phyloP scores from a whole-genome alignment of 257 asterid species.

The Jacaranda mimosifolia region DNA sequence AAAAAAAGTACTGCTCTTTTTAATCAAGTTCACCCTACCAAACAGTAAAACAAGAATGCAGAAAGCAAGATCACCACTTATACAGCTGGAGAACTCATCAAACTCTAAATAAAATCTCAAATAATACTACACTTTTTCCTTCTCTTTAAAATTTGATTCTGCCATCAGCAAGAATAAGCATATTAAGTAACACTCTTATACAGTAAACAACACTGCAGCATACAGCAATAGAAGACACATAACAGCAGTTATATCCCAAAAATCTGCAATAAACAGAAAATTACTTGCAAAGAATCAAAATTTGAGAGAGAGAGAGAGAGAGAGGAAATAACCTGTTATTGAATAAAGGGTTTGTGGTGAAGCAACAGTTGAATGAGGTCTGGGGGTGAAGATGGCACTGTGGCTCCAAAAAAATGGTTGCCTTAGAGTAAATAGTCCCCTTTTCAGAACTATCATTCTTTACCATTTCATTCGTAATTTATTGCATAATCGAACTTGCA shows the following conservation, averaged over 20 bases:
- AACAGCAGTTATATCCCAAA: not conserved
- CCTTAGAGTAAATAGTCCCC: slow-evolving; percentile 23
- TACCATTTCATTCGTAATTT: slow-evolving; percentile 5
- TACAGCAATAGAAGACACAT: not conserved
- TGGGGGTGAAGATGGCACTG: slow-evolving; percentile 32
- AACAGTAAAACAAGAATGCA: not conserved
- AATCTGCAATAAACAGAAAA: not conserved
- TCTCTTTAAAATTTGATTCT: not conserved
- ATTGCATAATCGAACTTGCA: not conserved
- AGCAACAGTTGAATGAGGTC: slow-evolving; percentile 24
- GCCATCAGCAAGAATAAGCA: not conserved
- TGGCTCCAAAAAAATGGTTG: slow-evolving; percentile 13
- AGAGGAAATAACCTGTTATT: slow-evolving; percentile 38
- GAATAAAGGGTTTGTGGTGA: slow-evolving; percentile 36
- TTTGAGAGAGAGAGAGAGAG: not conserved
- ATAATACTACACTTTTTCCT: not conserved
- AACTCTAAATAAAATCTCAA: not conserved
- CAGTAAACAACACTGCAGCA: not conserved
- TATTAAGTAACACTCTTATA: not conserved
- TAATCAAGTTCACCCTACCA: not conserved
- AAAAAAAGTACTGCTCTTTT: not conserved
- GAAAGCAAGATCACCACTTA: not conserved
- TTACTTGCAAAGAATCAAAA: not conserved
- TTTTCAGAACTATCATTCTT: slow-evolving; percentile 33
- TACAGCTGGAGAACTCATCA: not conserved